Evolutionary conservation across 129 eudicot species (phyloP).

Genomic region (Daucus carota): DH1_v3.0 NC_030381.2:35489001-35489500

Average conservation of each 20-base stretch:
- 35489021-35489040: not conserved
- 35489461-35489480: not conserved
- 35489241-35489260: slow-evolving; percentile 70
- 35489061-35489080: not conserved
- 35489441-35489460: not conserved
- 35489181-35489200: not conserved
- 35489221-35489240: not conserved
- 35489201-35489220: not conserved
- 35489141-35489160: not conserved
- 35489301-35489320: slow-evolving; percentile 85
- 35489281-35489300: slow-evolving; percentile 69
- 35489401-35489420: not conserved
- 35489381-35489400: not conserved
- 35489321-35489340: slow-evolving; percentile 84
- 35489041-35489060: not conserved
- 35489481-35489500: not conserved
- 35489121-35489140: not conserved
- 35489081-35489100: not conserved
- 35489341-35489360: slow-evolving; percentile 42
- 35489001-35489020: not conserved
- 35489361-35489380: not conserved
- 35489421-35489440: not conserved
- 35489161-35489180: not conserved
- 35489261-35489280: slow-evolving; percentile 63
- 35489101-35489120: not conserved